Base-by-base conservation (phyloP, 805 yeast genomes). In the Zygosaccharomyces kombuchaensis region DNA sequence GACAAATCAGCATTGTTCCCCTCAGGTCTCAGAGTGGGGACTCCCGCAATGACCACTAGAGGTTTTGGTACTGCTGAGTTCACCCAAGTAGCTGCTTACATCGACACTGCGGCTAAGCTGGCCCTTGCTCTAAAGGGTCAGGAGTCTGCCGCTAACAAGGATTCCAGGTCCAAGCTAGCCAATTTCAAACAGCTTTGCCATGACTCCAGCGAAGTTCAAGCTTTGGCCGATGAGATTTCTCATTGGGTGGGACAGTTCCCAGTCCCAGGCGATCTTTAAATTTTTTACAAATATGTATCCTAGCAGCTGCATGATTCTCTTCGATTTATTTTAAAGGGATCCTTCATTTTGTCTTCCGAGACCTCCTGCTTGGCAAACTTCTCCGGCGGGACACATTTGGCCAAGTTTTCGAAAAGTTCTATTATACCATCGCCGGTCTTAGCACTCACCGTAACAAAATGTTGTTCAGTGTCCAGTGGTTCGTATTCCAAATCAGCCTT, bases 11-110 rank as follows among this genome's bases (percentile, higher is more conserved):
- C 99, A 27, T 76, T 91, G 50, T 88, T 87, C 66, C 99, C 99
- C 62, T 87, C 95, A 51, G 99, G 99, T 59, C 74, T 91, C 55
- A 85, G 99, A 75, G 84, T 91, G 51, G 99, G 99, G 59, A 87
- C 98, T 13, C 99, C 99, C 48, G 98, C 98, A 39, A 91, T 91
- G 98, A 84, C 97, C 46, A 88, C 97, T 43, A 83, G 99, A 74
- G 97, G 96, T 38, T 84, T 91, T 63, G 79, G 79, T 43, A 77
- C 75, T 51, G 76, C 71, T 46, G 98, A 91, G 60, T 91, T 91
- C 63, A 81, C 74, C 52, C 76, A 77, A 64, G 93, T 91, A 46
- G 91, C 90, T 35, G 77, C 74, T 44, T 88, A 77, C 73, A 86
- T 91, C 60, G 86, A 85, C 63, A 69, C 72, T 55, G 95, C 96